These are phyloP conservation scores for Anthracocystis panici-leucophaei DNA, from an alignment of 1,284 basidiomycete species.

Conservation along the genomic window DNA sequence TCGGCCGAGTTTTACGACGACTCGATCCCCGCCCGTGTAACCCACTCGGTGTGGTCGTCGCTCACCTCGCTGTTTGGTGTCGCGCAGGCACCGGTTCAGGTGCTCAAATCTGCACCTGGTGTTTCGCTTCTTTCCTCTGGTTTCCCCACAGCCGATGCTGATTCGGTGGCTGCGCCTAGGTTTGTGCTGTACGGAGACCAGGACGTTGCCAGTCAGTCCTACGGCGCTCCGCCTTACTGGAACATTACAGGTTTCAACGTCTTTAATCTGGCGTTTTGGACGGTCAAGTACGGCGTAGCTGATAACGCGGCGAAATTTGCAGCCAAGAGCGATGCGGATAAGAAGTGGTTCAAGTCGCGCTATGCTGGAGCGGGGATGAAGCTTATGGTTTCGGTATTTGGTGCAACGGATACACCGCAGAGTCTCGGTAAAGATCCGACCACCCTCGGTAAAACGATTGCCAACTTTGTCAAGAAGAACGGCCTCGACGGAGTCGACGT, in stretches of 20 bases:
- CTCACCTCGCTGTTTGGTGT: constrained; percentile 34
- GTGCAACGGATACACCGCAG: constrained; percentile 74
- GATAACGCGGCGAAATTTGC: constrained; percentile 64
- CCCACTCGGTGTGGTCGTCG: constrained; percentile 31
- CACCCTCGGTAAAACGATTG: constrained; percentile 47
- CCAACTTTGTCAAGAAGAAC: constrained; percentile 72
- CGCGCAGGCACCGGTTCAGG: constrained; percentile 20
- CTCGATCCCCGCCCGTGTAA: constrained; percentile 43
- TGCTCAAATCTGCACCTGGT: constrained; percentile 34
- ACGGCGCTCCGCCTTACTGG: constrained; percentile 45
- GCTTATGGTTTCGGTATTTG: constrained; percentile 66
- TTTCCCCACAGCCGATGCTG: constrained; percentile 44
- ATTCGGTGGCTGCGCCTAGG: constrained; percentile 38
- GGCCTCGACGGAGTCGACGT: constrained; percentile 75
- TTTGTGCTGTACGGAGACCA: constrained; percentile 52
- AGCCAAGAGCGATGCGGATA: constrained; percentile 41
- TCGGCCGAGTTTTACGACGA: constrained; percentile 45
- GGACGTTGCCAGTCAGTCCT: constrained; percentile 32
- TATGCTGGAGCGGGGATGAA: constrained; percentile 72
- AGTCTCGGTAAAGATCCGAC: constrained; percentile 28
- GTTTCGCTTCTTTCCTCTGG: constrained; percentile 40
- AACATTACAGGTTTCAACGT: constrained; percentile 68
- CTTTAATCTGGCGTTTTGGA: constrained; percentile 73
- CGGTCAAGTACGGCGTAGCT: constrained; percentile 67
- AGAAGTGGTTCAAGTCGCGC: constrained; percentile 64